Evolutionary conservation across 2,329 filamentous ascomycete genomes (phyloP).

Genomic region (Phaeomoniella chlamydospora): DNA sequence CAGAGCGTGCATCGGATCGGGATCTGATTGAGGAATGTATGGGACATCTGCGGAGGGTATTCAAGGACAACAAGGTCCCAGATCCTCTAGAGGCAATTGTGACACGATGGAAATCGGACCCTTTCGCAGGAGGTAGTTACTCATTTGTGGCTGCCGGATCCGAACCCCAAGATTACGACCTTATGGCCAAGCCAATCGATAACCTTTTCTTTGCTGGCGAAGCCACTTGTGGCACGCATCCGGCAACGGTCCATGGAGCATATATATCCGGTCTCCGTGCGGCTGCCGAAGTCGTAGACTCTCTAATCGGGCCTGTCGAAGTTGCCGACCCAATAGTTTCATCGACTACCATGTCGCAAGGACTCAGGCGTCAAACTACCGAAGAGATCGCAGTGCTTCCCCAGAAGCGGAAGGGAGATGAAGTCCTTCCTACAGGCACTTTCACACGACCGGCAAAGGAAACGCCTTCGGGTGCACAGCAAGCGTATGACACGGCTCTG

Average conservation of each 20-base stretch:
- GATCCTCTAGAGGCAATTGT: conserved; percentile 73
- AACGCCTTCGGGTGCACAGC: conserved; percentile 17
- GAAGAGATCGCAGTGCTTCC: conserved; percentile 13
- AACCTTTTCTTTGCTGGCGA: conserved; percentile 93
- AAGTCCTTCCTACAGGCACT: conserved; percentile 11
- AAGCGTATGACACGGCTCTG: conserved; percentile 43
- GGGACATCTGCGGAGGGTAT: conserved; percentile 61
- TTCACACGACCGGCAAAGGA: conserved; percentile 11
- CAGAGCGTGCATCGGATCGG: conserved; percentile 62
- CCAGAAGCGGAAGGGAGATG: conserved; percentile 13
- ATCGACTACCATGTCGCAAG: conserved; percentile 14
- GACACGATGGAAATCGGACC: conserved; percentile 83
- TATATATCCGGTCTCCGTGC: conserved; percentile 87
- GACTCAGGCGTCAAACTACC: conserved; percentile 30
- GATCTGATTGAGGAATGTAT: conserved; percentile 71
- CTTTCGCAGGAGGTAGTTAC: conserved; percentile 86
- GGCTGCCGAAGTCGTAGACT: conserved; percentile 70
- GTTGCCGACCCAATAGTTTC: conserved; percentile 59
- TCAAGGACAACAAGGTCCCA: conserved; percentile 50
- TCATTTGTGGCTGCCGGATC: conserved; percentile 82
- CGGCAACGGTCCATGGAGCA: conserved; percentile 91
- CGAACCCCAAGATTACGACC: conserved; percentile 75
- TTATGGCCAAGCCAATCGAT: conserved; percentile 71
- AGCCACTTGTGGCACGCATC: conserved; percentile 89
- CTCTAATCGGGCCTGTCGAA: conserved; percentile 66